Evolutionary conservation across 768 basidiomycete species (phyloP).

Genomic region (Coprinopsis cinerea): DNA sequence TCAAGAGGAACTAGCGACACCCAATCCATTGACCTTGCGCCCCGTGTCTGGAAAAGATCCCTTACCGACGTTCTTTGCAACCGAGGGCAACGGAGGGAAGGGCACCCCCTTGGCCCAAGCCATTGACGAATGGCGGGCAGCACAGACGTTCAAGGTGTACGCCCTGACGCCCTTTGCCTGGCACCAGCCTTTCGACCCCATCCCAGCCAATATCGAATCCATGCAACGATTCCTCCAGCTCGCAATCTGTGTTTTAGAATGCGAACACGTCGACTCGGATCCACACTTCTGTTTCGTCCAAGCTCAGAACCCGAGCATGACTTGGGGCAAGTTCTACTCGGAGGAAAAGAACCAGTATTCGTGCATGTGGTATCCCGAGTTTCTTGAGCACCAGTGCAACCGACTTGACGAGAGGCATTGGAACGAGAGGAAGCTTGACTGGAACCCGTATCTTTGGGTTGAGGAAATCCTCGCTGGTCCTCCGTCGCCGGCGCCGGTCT

Average conservation of each 20-base stretch:
- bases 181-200: background rate
- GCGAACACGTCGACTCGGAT: constrained; percentile 11
- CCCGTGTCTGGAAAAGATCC: no score
- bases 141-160: background rate
- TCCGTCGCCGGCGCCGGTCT: background rate
- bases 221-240: constrained; percentile 4
- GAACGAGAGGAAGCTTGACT: background rate
- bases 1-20: background rate
- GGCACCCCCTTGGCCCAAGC: no score
- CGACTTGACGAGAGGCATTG: constrained; percentile 9
- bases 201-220: background rate
- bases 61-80: no score
- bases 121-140: no score
- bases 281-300: background rate
- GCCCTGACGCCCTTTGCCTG: background rate
- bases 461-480: background rate
- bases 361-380: constrained; percentile 29
- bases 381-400: constrained; percentile 28
- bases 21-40: background rate
- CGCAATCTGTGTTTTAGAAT: constrained; percentile 26
- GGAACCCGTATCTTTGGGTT: constrained; percentile 6
- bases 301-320: background rate
- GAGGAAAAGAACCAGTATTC: constrained; percentile 7
- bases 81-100: no score
- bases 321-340: constrained; percentile 1